These are phyloP conservation scores for Claviceps sp. DNA, from an alignment of 2,329 filamentous ascomycete species.

Conservation along the genomic window DNA sequence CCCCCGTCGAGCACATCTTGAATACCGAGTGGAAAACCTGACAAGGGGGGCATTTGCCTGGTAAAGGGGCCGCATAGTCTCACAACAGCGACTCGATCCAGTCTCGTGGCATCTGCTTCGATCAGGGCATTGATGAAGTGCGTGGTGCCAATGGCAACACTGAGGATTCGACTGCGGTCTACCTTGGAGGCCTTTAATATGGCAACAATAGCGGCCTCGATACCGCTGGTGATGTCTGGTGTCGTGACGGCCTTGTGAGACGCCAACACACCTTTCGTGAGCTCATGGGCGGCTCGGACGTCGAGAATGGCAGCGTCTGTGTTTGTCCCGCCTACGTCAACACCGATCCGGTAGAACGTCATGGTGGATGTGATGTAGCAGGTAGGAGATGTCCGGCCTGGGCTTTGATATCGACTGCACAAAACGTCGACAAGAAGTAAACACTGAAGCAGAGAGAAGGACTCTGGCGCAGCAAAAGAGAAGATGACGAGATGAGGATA, in stretches of 20 bases:
- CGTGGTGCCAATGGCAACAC: slow-evolving; percentile 36
- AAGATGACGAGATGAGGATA: too few relatives aligned
- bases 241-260: slow-evolving; percentile 37
- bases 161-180: slow-evolving; percentile 25
- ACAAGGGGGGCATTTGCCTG: slow-evolving; percentile 29
- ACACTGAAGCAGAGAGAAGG: too few relatives aligned
- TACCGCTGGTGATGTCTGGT: slow-evolving; percentile 35
- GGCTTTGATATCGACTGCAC: neutral
- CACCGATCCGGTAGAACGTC: slow-evolving; percentile 30
- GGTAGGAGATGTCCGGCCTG: neutral
- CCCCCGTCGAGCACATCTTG: slow-evolving; percentile 27
- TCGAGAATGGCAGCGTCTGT: slow-evolving; percentile 33
- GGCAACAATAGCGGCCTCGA: slow-evolving; percentile 30
- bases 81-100: slow-evolving; percentile 32
- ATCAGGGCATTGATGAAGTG: slow-evolving; percentile 38
- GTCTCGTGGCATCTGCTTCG: slow-evolving; percentile 27
- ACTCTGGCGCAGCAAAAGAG: too few relatives aligned
- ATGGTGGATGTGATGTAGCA: slow-evolving; percentile 10
- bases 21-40: slow-evolving; percentile 29
- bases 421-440: too few relatives aligned
- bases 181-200: slow-evolving; percentile 26
- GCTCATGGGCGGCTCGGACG: slow-evolving; percentile 19
- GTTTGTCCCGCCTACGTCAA: slow-evolving; percentile 28
- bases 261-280: slow-evolving; percentile 28
- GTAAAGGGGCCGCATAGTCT: slow-evolving; percentile 32